Conservation (phyloP, 805 yeast species). For the Pichia eremophila region DNA sequence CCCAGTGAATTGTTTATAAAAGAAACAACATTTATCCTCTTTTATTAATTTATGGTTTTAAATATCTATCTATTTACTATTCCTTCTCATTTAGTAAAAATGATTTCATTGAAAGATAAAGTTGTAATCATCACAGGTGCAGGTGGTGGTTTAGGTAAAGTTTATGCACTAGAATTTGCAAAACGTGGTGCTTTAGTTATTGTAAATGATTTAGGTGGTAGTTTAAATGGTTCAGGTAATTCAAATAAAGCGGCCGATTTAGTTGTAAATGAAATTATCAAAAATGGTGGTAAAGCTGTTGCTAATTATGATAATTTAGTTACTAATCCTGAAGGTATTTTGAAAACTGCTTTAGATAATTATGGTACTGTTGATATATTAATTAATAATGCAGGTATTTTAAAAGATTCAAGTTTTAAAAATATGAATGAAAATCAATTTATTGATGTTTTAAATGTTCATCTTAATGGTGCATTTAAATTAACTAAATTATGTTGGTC, state of each 20-base stretch:
- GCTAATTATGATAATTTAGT: conserved; percentile 90
- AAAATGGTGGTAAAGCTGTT: conserved; percentile 76
- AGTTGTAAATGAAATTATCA: conserved; percentile 76
- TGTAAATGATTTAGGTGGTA: conserved; percentile 88
- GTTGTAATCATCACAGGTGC: conserved; percentile 95
- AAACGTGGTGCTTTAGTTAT: conserved; percentile 90
- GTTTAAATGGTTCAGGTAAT: conserved; percentile 64
- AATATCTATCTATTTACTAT: too few species aligned
- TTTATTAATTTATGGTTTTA: too few species aligned
- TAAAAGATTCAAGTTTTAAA: conserved; percentile 78
- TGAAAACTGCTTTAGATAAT: conserved; percentile 74
- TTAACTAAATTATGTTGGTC: conserved; percentile 91
- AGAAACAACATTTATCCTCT: too few species aligned
- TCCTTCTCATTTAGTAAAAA: too few species aligned
- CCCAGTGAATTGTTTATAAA: too few species aligned
- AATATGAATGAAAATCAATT: conserved; percentile 81
- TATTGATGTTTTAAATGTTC: conserved; percentile 74
- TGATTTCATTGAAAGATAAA: conserved; percentile 50
- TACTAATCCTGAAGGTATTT: conserved; percentile 72
- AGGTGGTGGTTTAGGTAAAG: conserved; percentile 92
- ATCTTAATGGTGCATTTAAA: conserved; percentile 80
- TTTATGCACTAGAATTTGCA: conserved; percentile 81
- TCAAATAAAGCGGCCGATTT: conserved; percentile 72
- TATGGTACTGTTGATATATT: conserved; percentile 86
- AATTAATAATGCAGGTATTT: conserved; percentile 91